Conservation (phyloP, 805 yeast genomes). For the Candida railenensis region DNA sequence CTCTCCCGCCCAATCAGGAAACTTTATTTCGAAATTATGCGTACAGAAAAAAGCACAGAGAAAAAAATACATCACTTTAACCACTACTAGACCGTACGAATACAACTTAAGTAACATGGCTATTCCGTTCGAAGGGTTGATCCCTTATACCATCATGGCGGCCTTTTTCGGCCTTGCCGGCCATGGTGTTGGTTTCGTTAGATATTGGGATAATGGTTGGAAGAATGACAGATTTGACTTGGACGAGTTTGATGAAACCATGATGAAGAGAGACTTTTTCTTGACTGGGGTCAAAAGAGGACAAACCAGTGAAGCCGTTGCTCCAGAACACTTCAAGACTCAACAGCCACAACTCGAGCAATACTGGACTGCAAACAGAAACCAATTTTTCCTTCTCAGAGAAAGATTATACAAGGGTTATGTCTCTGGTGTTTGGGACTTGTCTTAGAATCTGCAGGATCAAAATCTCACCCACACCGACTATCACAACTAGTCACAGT, state of each 20-base stretch:
- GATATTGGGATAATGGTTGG: slow-evolving; percentile 52
- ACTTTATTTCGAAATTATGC: too few species aligned
- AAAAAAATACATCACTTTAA: background rate
- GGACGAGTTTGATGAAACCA: slow-evolving; percentile 42
- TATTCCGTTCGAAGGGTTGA: slow-evolving; percentile 47
- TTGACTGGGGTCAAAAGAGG: slow-evolving; percentile 75
- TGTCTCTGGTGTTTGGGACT: slow-evolving; percentile 46
- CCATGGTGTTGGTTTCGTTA: slow-evolving; percentile 42
- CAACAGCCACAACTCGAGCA: slow-evolving; percentile 27
- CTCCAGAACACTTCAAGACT: slow-evolving; percentile 79
- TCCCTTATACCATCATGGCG: slow-evolving; percentile 46
- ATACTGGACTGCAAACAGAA: slow-evolving; percentile 48
- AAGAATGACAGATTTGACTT: slow-evolving; percentile 44
- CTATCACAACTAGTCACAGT: too few species aligned
- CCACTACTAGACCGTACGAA: slow-evolving; percentile 1
- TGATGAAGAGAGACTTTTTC: slow-evolving; percentile 73
- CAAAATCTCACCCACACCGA: too few species aligned
- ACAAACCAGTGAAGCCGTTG: slow-evolving; percentile 62
- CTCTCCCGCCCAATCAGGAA: too few species aligned
- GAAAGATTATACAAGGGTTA: slow-evolving; percentile 48
- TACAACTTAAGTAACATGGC: slow-evolving; percentile 28
- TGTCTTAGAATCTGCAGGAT: slow-evolving; percentile 17
- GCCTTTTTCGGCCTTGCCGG: slow-evolving; percentile 47
- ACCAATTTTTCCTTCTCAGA: slow-evolving; percentile 45
- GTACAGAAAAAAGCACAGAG: background rate